Base-by-base conservation (phyloP, 768 basidiomycete genomes). In the Rhizopogon salebrosus region DNA sequence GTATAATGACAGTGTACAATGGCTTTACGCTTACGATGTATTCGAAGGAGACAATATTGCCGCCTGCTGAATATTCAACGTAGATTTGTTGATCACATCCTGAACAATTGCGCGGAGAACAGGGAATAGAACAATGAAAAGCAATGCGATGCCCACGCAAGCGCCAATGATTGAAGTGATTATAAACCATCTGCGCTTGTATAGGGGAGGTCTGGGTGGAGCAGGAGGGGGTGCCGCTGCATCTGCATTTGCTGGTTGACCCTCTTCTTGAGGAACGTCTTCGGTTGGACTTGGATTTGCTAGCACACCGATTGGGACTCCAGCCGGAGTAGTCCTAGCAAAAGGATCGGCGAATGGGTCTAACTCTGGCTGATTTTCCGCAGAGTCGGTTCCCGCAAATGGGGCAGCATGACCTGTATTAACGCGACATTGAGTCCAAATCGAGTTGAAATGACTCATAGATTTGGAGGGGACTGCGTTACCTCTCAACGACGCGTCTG, bases 121-220 rank as follows among this genome's bases (percentile, higher is more conserved):
- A 6, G 86, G 86, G 64, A 80, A 88, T 22, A 89, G 65, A 10
- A 87, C 42, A 55, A 88, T 78, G 66, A 88, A 89, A 18, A 88
- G 65, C 35, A 87, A 62, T 14, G 75, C 82, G 49, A 89, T 85
- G 34, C 71, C 79, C 14, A 87, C 60, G 5, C 78, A 74, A 16
- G 75, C 66, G 3, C 73, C 60, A 26, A 86, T 72, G 55, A 81
- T 62, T 49, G 74, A 72, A 26, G 77, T 74, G 54, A 86, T 76
- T 54, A 87, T 82, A 71, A 87, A 86, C 74, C 76, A 79, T 38
- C 78, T 75, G 55, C 72, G 77, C 64, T 80, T 84, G 71, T 83
- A 85, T 51, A 85, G 75, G 13, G 81, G 82, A 27, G 61, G 62
- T 52, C 56, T 58, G 7, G 48, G 54, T 18, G 42, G 37, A 50